A percentile compares a stretch with the other conserved stretches of the same genome.
Conservation (phyloP, 2,329 filamentous ascomycete genomes). For the Aspergillus phoenicis region DNA sequence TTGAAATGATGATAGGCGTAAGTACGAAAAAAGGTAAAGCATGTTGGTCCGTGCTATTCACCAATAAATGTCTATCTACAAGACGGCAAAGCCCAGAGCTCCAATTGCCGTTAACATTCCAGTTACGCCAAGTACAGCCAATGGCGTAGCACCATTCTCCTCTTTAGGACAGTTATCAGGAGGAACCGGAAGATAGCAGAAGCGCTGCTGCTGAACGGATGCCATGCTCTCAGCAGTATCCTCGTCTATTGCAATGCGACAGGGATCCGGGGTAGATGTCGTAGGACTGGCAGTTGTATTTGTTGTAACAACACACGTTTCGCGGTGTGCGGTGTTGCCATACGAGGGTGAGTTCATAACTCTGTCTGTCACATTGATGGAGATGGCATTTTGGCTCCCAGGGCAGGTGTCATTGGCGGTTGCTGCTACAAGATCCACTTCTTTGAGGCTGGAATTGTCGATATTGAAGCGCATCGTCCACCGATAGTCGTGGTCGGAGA, state of each 20-base stretch:
- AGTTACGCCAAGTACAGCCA: background rate
- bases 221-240: conserved; percentile 8
- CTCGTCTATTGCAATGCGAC: conserved; percentile 2
- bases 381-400: conserved; percentile 2
- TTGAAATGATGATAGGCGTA: background rate
- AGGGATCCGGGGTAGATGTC: conserved; percentile 4
- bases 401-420: conserved; percentile 17
- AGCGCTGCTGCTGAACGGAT: background rate
- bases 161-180: conserved; percentile 9
- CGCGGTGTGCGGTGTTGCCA: background rate
- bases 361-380: conserved; percentile 13
- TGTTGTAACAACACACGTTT: background rate
- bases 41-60: background rate
- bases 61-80: background rate
- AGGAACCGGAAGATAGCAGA: background rate
- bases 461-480: conserved; percentile 12
- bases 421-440: conserved; percentile 18
- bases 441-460: background rate
- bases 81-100: background rate
- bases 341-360: background rate
- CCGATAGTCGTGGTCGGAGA: conserved; percentile 5
- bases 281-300: background rate
- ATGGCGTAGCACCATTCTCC: conserved; percentile 5
- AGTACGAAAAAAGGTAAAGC: background rate
- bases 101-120: background rate